A percentile compares a stretch with the other conserved stretches of the same genome.
These are phyloP conservation scores for Knoxia roxburghii DNA, from an alignment of 257 asterid genomes.

Conservation along the genomic window DNA sequence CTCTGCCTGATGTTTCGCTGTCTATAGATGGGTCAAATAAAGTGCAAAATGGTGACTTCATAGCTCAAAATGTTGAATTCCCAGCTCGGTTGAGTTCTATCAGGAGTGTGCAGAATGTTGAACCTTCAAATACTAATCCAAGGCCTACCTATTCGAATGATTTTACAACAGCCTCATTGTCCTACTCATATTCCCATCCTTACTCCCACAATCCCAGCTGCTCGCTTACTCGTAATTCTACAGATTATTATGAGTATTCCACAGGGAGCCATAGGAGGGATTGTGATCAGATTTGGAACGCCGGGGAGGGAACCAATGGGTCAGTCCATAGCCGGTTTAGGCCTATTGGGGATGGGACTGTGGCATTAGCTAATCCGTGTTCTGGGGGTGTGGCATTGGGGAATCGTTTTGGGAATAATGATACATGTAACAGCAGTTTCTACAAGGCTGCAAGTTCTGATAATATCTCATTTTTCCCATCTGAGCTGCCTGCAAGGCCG, in stretches of 20 bases:
- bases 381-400: slow-evolving; percentile 44
- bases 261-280: slow-evolving; percentile 60
- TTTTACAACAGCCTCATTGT: slow-evolving; percentile 71
- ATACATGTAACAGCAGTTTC: slow-evolving; percentile 48
- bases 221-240: slow-evolving; percentile 70
- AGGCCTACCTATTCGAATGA: slow-evolving; percentile 67
- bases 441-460: slow-evolving; percentile 60
- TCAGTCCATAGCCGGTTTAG: slow-evolving; percentile 84
- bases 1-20: slow-evolving; percentile 69
- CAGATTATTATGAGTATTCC: slow-evolving; percentile 58
- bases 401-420: slow-evolving; percentile 42
- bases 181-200: slow-evolving; percentile 67
- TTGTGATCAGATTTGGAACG: slow-evolving; percentile 74
- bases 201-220: slow-evolving; percentile 86
- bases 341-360: slow-evolving; percentile 81
- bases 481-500: slow-evolving; percentile 78
- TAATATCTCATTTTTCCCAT: slow-evolving; percentile 60
- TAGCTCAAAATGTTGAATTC: slow-evolving; percentile 44
- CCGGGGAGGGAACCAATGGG: slow-evolving; percentile 93
- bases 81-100: slow-evolving; percentile 55
- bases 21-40: slow-evolving; percentile 73
- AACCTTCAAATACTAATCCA: slow-evolving; percentile 62
- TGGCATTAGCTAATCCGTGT: slow-evolving; percentile 49
- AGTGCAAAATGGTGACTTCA: slow-evolving; percentile 46
- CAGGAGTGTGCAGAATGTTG: slow-evolving; percentile 59